A percentile compares a stretch with the other conserved stretches of the same genome.
Conservation (phyloP, 148 eudicot genomes). For the Rhododendron mucronatum region DNA sequence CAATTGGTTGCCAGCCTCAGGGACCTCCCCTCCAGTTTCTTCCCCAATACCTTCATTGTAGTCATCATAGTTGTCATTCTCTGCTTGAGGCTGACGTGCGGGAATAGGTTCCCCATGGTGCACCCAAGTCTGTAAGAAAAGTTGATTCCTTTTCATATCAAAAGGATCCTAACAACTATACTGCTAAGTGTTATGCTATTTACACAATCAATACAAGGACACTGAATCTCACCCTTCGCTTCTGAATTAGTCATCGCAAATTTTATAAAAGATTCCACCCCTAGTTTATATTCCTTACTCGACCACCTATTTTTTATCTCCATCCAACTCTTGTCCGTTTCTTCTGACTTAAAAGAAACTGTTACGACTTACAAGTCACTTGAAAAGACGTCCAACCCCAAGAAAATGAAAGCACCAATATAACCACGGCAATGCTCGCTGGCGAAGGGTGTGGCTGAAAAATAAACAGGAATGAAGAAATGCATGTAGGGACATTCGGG, state of each 20-base stretch:
- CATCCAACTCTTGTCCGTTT: not conserved
- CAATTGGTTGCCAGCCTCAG: not conserved
- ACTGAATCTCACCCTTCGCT: not conserved
- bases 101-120: too few species aligned
- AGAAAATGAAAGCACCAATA: too few species aligned
- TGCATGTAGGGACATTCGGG: too few species aligned
- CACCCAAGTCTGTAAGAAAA: not conserved
- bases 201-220: not conserved
- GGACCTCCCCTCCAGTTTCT: too few species aligned
- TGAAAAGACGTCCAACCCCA: too few species aligned
- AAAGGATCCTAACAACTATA: not conserved
- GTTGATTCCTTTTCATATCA: not conserved
- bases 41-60: not conserved
- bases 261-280: not conserved
- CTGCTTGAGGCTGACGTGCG: too few species aligned
- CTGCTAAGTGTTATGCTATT: not conserved
- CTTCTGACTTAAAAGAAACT: too few species aligned
- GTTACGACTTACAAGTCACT: too few species aligned
- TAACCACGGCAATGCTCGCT: too few species aligned
- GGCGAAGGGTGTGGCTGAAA: too few species aligned
- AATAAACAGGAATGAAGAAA: too few species aligned
- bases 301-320: not conserved
- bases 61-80: too few species aligned
- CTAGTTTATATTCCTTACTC: not conserved
- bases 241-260: not conserved